Percentiles rank a stretch among this genome's conserved stretches.
Conservation (phyloP, 441 rosid species). For the Pelargonium fulgidum region DNA sequence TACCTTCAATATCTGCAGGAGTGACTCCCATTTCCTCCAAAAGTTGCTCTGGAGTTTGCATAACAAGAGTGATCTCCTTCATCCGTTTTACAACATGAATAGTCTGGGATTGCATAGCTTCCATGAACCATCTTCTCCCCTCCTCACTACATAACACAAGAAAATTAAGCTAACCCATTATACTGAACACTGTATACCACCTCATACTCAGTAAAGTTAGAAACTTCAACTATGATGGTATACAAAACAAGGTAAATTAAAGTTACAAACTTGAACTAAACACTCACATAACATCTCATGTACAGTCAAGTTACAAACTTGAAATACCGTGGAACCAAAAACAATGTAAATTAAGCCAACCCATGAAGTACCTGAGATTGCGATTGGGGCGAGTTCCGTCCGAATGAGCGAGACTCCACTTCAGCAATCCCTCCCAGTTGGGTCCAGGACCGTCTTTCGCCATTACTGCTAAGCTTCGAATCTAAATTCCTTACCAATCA, state of each 20-base stretch:
- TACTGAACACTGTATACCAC: neutral
- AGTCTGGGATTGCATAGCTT: slow-evolving; percentile 77
- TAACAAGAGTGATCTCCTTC: slow-evolving; percentile 79
- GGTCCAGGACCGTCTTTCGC: slow-evolving; percentile 17
- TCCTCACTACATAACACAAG: slow-evolving; percentile 47
- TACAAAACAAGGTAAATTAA: too few species aligned
- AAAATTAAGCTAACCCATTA: neutral
- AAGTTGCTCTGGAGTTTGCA: slow-evolving; percentile 68
- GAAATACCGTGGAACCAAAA: neutral
- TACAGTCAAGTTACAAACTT: too few species aligned
- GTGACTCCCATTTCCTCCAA: slow-evolving; percentile 80
- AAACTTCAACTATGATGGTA: too few species aligned
- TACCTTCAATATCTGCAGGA: slow-evolving; percentile 75
- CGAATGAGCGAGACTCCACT: slow-evolving; percentile 23
- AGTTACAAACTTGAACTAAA: neutral
- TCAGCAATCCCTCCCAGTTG: slow-evolving; percentile 22
- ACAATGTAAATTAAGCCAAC: neutral
- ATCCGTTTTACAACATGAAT: slow-evolving; percentile 70
- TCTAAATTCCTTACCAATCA: too few species aligned
- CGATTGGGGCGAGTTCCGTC: slow-evolving; percentile 21
- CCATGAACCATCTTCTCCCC: slow-evolving; percentile 86
- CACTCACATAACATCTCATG: too few species aligned
- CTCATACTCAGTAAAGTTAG: neutral
- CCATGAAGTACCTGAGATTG: slow-evolving; percentile 13
- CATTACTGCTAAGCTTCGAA: neutral